Conservation (phyloP, 1,139 yeast species). For the Zygosaccharomyces sapae region DNA sequence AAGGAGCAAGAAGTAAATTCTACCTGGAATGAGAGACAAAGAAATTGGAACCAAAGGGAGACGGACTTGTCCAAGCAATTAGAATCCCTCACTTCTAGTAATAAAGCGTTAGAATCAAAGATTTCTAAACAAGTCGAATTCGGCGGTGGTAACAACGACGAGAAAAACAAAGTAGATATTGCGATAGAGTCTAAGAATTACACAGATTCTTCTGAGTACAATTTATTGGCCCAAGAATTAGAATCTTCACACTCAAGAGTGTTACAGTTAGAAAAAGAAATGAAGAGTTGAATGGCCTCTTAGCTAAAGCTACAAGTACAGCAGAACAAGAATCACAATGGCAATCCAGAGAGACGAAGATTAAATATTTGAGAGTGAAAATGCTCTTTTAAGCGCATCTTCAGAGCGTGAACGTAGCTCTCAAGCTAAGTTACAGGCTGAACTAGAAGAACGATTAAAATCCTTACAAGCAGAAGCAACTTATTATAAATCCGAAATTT, state of each 20-base stretch:
- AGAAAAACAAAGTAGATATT: constrained; percentile 17
- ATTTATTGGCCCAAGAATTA: constrained; percentile 66
- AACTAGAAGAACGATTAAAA: constrained; percentile 39
- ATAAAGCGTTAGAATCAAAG: constrained; percentile 51
- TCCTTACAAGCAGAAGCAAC: constrained; percentile 44
- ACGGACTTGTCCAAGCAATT: constrained; percentile 44
- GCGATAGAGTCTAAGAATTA: constrained; percentile 9
- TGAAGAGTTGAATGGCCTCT: constrained; percentile 63
- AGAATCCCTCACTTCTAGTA: constrained; percentile 42
- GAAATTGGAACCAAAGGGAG: constrained; percentile 56
- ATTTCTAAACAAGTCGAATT: constrained; percentile 48
- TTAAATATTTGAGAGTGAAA: constrained; percentile 64
- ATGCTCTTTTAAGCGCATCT: constrained; percentile 59
- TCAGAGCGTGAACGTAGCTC: constrained; percentile 46
- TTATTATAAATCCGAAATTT: constrained; percentile 49
- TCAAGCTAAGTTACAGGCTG: constrained; percentile 37
- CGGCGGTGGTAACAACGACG: constrained; percentile 29
- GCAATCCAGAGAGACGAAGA: constrained; percentile 41
- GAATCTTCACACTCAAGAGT: constrained; percentile 68
- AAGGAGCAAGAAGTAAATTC: constrained; percentile 62
- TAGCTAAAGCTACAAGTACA: constrained; percentile 43
- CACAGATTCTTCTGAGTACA: constrained; percentile 41
- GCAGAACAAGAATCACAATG: constrained; percentile 34
- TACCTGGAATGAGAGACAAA: constrained; percentile 57
- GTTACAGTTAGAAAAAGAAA: constrained; percentile 72